phyloP scores from a whole-genome alignment of 805 yeast genomes.

The Kodamaea sagamina region DNA sequence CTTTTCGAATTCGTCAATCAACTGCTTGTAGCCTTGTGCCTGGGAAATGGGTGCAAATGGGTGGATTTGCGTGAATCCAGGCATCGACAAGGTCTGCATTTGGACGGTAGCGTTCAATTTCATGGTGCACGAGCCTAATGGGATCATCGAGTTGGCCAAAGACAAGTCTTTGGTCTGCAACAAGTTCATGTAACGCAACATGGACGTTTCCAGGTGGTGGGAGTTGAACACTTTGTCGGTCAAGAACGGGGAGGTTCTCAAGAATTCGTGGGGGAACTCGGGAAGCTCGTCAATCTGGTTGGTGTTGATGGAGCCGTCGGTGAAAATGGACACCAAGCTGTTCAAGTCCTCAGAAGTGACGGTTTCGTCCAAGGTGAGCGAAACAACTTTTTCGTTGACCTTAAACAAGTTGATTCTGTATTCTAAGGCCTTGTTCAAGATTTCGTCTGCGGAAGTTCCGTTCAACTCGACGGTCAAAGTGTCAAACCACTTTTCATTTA shows the following conservation, averaged over 20 bases:
- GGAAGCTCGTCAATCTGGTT: constrained; percentile 43
- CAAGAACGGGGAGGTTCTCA: constrained; percentile 62
- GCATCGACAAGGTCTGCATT: constrained; percentile 94
- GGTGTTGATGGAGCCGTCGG: constrained; percentile 32
- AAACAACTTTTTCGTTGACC: constrained; percentile 59
- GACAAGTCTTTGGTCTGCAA: constrained; percentile 88
- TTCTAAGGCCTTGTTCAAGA: constrained; percentile 60
- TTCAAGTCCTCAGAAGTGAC: constrained; percentile 62
- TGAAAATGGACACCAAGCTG: constrained; percentile 61
- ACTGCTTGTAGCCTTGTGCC: constrained; percentile 80
- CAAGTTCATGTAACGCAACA: constrained; percentile 85
- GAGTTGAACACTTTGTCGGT: constrained; percentile 77
- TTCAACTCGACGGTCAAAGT: constrained; percentile 69
- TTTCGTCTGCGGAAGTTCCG: constrained; percentile 53
- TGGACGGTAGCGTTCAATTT: constrained; percentile 93
- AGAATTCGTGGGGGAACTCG: constrained; percentile 47
- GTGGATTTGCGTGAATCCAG: constrained; percentile 84
- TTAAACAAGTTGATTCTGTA: constrained; percentile 77
- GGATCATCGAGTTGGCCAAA: constrained; percentile 94
- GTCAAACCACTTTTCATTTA: constrained; percentile 76
- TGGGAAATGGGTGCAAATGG: constrained; percentile 92
- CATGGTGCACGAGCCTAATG: constrained; percentile 98
- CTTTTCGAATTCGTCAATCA: constrained; percentile 72
- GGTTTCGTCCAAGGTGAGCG: constrained; percentile 91
- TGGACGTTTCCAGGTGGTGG: constrained; percentile 92